Evolutionary conservation across 2,329 filamentous ascomycete genomes (phyloP).

Genomic region (Xylaria sp.): DNA sequence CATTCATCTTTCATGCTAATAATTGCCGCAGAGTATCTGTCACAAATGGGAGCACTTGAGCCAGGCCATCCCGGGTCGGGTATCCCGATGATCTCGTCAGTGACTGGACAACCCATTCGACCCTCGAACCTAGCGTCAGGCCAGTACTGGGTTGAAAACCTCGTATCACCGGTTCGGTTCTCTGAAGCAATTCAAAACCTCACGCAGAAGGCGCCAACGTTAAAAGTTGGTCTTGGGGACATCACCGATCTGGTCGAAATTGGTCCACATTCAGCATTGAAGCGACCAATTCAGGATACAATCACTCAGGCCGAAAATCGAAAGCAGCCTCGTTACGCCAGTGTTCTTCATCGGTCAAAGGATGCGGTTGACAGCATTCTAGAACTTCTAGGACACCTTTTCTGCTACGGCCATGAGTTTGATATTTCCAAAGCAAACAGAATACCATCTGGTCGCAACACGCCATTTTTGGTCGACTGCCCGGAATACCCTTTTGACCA

Average conservation of each 20-base stretch:
- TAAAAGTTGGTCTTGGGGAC: slow-evolving; percentile 33
- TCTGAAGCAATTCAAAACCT: slow-evolving; percentile 35
- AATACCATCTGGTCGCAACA: neutral
- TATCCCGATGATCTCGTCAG: slow-evolving; percentile 37
- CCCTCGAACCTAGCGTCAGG: slow-evolving; percentile 18
- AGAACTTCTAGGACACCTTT: slow-evolving; percentile 36
- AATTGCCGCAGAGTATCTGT: slow-evolving; percentile 15
- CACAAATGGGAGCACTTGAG: slow-evolving; percentile 32
- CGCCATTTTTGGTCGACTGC: slow-evolving; percentile 41
- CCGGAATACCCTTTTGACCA: slow-evolving; percentile 51
- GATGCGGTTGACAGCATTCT: slow-evolving; percentile 31
- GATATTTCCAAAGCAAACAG: slow-evolving; percentile 35
- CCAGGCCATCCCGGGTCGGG: slow-evolving; percentile 25
- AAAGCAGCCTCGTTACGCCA: slow-evolving; percentile 33
- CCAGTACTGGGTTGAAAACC: slow-evolving; percentile 45
- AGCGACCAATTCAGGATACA: slow-evolving; percentile 39
- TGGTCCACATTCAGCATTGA: slow-evolving; percentile 40
- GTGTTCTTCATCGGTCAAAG: slow-evolving; percentile 29
- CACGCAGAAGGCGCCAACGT: slow-evolving; percentile 29
- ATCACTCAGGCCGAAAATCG: slow-evolving; percentile 27
- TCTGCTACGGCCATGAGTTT: slow-evolving; percentile 34
- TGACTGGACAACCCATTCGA: slow-evolving; percentile 27
- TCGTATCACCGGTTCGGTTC: slow-evolving; percentile 44
- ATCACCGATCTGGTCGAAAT: slow-evolving; percentile 42
- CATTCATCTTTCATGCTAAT: slow-evolving; percentile 16